These are phyloP conservation scores for Zygotorulaspora mrakii DNA, from an alignment of 1,139 yeast species.

Conservation along the genomic window DNA sequence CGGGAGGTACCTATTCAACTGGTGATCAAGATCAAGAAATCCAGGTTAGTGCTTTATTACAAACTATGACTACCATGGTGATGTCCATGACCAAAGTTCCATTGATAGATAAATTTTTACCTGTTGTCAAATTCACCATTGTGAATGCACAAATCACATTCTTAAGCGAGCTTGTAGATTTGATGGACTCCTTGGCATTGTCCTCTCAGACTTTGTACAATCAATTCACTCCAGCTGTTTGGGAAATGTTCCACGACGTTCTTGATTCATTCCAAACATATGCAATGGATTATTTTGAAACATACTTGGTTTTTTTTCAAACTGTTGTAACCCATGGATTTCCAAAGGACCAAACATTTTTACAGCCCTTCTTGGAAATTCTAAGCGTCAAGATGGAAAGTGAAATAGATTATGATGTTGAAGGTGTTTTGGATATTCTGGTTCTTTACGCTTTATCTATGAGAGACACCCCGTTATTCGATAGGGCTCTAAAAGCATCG, in stretches of 20 bases:
- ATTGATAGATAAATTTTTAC: conserved; percentile 67
- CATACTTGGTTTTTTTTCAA: conserved; percentile 68
- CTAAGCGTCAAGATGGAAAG: conserved; percentile 36
- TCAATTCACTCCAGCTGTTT: conserved; percentile 37
- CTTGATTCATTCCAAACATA: conserved; percentile 50
- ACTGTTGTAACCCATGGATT: conserved; percentile 72
- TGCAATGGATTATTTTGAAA: conserved; percentile 69
- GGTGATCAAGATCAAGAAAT: conserved; percentile 70
- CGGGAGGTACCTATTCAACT: conserved; percentile 44
- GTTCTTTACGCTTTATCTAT: conserved; percentile 35
- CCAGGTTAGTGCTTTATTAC: conserved; percentile 84
- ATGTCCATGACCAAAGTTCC: conserved; percentile 77
- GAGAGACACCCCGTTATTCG: conserved; percentile 39
- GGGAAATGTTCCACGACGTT: conserved; percentile 39
- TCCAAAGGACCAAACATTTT: conserved; percentile 42
- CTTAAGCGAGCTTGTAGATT: conserved; percentile 72
- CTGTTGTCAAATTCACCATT: conserved; percentile 67
- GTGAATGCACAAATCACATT: conserved; percentile 67
- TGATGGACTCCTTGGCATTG: conserved; percentile 46
- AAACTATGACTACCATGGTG: conserved; percentile 82
- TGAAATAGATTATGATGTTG: conserved; percentile 41
- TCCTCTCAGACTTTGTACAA: conserved; percentile 32
- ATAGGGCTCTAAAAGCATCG: conserved; percentile 31
- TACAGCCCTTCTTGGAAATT: conserved; percentile 30
- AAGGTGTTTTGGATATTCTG: conserved; percentile 41